Percentiles rank a stretch among this genome's conserved stretches.
phyloP scores from a whole-genome alignment of 169 alveolate species.

The Plasmodium vinckei region DNA sequence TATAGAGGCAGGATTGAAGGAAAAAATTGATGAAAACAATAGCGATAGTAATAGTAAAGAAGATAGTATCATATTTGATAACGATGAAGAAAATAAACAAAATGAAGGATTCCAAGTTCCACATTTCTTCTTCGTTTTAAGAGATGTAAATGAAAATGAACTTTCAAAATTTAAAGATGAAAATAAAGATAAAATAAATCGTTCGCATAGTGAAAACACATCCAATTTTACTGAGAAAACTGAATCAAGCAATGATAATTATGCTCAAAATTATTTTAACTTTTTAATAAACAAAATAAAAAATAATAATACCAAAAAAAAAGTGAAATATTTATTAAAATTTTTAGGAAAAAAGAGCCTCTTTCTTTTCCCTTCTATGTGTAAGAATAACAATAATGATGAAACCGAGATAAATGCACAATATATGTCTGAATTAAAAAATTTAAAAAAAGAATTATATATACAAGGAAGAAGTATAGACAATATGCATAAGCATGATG shows the following conservation, averaged over 20 bases:
- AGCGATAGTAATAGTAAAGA: background rate
- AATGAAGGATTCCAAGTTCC: slow-evolving; percentile 20
- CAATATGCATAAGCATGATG: slow-evolving; percentile 30
- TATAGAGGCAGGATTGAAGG: background rate
- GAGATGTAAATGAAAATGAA: slow-evolving; percentile 17
- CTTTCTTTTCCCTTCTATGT: slow-evolving; percentile 28
- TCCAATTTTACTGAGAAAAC: too few relatives aligned
- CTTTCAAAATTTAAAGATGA: background rate
- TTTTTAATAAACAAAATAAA: slow-evolving; percentile 7
- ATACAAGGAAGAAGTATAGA: slow-evolving; percentile 49
- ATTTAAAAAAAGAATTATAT: slow-evolving; percentile 31
- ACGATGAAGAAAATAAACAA: background rate
- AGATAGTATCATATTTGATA: background rate
- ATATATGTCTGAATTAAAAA: slow-evolving; percentile 16
- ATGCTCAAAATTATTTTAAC: slow-evolving; percentile 9
- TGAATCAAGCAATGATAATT: background rate
- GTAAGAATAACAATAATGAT: background rate
- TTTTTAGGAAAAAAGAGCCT: slow-evolving; percentile 26
- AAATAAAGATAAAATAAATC: background rate
- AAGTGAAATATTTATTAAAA: slow-evolving; percentile 21
- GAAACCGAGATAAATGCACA: background rate
- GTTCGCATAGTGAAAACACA: too few relatives aligned
- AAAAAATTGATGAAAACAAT: background rate
- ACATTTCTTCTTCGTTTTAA: slow-evolving; percentile 33
- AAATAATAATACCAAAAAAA: slow-evolving; percentile 8